Evolutionary conservation across 306 rosid genomes (phyloP), one percentile per base, ranked within the genome.

Genomic region (Myrica gale): DNA sequence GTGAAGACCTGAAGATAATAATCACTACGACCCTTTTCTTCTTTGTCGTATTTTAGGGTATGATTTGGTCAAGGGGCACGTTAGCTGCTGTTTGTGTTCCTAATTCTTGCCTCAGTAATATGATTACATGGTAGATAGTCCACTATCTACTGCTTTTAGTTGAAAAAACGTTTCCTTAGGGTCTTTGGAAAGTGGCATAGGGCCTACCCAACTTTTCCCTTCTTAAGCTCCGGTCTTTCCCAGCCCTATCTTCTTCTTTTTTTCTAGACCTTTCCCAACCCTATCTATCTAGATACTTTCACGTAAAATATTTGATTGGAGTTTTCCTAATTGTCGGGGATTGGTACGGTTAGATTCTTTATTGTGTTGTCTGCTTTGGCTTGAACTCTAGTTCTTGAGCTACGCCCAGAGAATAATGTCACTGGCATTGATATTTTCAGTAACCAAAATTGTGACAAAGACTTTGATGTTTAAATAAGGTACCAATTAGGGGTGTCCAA

Each of bases 91-190:
- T 4, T 37, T 15, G 70, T 17, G 70, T 66, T 17, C 32, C 3
- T 42, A 66, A 43, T 42, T 66, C 70, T 39, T 65, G 50, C 70
- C 12, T 20, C 21, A 47, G 6, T 65, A 65, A 65, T 65, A 65
- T 65, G 48, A 65, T 65, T 41, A 41, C 6, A 17, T 1, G 70
- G 17, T 23, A 19, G 2, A 66, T 65, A 41, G n/a, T 65, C 50
- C 70, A 65, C 70, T 17, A 12, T 17, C 47, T n/a, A 37, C 12
- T 7, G 48, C 70, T 65, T 63, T 41, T 41, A 11, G 23, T 41
- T 26, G 16, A 65, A 41, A 26, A 48, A 48, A 48, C 1, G 70
- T 3, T 7, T 65, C 6, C 46, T 62, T 7, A 8, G 70, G 1
- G 20, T 3, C 15, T 3, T 65, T 41, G 50, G 0, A 17, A 65